Conservation (phyloP, 2,329 filamentous ascomycete species). For the Fusarium albidum region DNA sequence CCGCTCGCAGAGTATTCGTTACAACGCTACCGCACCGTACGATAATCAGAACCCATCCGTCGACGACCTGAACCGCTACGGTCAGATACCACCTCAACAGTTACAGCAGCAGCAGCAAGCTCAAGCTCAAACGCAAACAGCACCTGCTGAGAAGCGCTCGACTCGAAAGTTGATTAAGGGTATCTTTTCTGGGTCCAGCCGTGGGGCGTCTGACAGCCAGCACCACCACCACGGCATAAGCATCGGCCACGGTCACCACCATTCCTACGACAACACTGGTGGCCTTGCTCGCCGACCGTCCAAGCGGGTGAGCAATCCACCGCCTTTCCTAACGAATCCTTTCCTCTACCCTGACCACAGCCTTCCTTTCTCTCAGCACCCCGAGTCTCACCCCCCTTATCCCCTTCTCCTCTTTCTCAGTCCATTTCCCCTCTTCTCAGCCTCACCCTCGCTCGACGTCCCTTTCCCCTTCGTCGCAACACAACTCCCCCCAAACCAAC, state of each 20-base stretch:
- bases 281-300: constrained; percentile 63
- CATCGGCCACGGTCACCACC: constrained; percentile 39
- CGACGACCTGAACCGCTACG: constrained; percentile 49
- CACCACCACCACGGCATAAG: constrained; percentile 42
- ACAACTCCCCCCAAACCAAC: constrained; percentile 25
- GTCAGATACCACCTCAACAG: constrained; percentile 36
- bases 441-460: constrained; percentile 23
- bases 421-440: constrained; percentile 22
- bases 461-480: constrained; percentile 16
- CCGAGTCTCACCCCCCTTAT: constrained; percentile 21
- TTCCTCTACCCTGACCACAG: constrained; percentile 38
- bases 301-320: constrained; percentile 62
- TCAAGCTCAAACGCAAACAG: constrained; percentile 47
- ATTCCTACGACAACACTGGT: constrained; percentile 57
- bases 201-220: constrained; percentile 37
- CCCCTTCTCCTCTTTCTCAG: constrained; percentile 14
- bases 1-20: constrained; percentile 63
- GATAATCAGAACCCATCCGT: constrained; percentile 49
- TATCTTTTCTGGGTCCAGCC: constrained; percentile 56
- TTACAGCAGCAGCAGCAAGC: constrained; percentile 41
- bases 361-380: constrained; percentile 15
- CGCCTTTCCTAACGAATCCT: constrained; percentile 53
- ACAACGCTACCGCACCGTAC: constrained; percentile 47
- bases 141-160: constrained; percentile 55
- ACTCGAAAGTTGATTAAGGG: constrained; percentile 64